phyloP scores from a whole-genome alignment of 768 basidiomycete species.

The Lactarius tabidus region DNA sequence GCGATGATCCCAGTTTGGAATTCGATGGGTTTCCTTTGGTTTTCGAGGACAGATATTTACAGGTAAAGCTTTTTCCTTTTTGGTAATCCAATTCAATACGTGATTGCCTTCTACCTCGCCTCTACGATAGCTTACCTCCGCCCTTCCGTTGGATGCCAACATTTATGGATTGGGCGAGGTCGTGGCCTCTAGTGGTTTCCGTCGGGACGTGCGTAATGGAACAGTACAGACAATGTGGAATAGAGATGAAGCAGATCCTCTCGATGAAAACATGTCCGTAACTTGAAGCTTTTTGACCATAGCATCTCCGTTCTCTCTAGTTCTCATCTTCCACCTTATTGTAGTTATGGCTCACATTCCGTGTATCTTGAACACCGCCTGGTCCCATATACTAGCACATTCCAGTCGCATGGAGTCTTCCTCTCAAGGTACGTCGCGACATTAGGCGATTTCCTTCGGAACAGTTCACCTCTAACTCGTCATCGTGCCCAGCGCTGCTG shows the following conservation, averaged over 20 bases:
- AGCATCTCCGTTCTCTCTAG: background rate
- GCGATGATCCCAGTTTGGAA: slow-evolving; percentile 46
- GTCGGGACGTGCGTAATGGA: slow-evolving; percentile 53
- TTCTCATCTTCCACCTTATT: slow-evolving; percentile 4
- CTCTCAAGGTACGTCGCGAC: slow-evolving; percentile 48
- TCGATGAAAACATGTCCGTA: slow-evolving; percentile 62
- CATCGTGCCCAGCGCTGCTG: slow-evolving; percentile 47
- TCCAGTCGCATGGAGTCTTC: slow-evolving; percentile 73
- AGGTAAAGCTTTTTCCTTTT: slow-evolving; percentile 38
- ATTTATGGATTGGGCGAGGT: slow-evolving; percentile 79
- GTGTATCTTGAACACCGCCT: slow-evolving; percentile 74
- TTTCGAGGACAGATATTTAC: slow-evolving; percentile 78
- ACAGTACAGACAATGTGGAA: slow-evolving; percentile 69
- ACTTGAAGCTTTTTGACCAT: slow-evolving; percentile 26
- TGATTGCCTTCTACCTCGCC: background rate
- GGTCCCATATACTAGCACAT: slow-evolving; percentile 44
- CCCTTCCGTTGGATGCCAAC: slow-evolving; percentile 62
- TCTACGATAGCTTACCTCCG: slow-evolving; percentile 50
- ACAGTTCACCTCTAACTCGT: background rate
- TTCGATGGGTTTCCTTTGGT: slow-evolving; percentile 65
- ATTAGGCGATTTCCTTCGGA: slow-evolving; percentile 6
- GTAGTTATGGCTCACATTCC: slow-evolving; percentile 68
- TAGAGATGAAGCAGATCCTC: slow-evolving; percentile 56
- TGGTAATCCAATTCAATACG: background rate
- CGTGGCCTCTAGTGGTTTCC: slow-evolving; percentile 62